Evolutionary conservation across 306 rosid species (phyloP).

Genomic region (Vicia faba): DNA sequence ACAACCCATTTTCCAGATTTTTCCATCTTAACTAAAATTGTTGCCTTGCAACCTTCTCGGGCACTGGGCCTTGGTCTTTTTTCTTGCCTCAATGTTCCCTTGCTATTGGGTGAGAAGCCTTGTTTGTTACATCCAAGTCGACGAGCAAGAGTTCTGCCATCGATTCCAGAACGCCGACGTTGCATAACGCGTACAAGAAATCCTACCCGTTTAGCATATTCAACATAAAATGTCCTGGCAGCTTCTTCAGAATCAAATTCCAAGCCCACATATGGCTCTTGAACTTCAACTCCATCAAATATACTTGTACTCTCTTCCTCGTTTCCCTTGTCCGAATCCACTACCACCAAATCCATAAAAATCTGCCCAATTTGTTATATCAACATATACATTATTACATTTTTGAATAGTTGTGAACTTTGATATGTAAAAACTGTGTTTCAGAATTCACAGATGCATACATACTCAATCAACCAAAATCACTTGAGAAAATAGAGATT

Average conservation of each 20-base stretch:
- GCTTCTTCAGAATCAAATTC: constrained; percentile 84
- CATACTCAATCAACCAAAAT: constrained; percentile 23
- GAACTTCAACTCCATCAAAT: constrained; percentile 51
- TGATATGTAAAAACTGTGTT: not conserved
- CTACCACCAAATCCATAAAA: constrained; percentile 47
- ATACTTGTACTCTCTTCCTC: constrained; percentile 51
- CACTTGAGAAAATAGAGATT: constrained; percentile 7
- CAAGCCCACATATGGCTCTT: constrained; percentile 85
- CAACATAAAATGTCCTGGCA: constrained; percentile 70
- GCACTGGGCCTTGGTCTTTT: constrained; percentile 81
- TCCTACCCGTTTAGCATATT: constrained; percentile 76
- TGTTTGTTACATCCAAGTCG: constrained; percentile 95
- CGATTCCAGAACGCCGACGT: constrained; percentile 81
- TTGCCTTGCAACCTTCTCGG: constrained; percentile 95
- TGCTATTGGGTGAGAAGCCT: constrained; percentile 80
- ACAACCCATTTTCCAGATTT: constrained; percentile 93
- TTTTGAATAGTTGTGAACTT: constrained; percentile 19
- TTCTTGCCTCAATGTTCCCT: constrained; percentile 55
- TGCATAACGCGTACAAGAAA: constrained; percentile 86
- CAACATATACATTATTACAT: constrained; percentile 28
- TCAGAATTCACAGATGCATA: constrained; percentile 29
- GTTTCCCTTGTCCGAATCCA: constrained; percentile 61
- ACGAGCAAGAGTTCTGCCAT: constrained; percentile 92
- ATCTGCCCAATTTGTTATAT: constrained; percentile 30
- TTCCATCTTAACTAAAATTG: constrained; percentile 88